Evolutionary conservation across 805 yeast species (phyloP), one percentile per base, ranked within the genome.

Genomic region (Lipomyces yamadae): DNA sequence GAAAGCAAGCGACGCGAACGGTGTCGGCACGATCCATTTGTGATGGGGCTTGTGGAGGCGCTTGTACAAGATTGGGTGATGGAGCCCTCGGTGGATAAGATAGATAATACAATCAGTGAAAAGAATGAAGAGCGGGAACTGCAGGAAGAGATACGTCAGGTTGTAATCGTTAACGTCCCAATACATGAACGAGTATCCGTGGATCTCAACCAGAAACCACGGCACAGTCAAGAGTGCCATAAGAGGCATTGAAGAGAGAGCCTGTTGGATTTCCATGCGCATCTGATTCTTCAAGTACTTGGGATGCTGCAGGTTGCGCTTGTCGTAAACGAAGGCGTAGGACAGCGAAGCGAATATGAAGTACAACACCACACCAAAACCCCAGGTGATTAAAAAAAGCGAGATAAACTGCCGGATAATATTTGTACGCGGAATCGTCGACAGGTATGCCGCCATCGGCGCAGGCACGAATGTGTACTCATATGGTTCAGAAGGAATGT

Each of bases 21-120:
- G 99, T 8, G 99, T 94, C 69, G 98, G 94, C 53, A 95, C 97
- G 73, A 95, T 87, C 99, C 99, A 95, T 81, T 95, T 95, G 84
- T 95, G 99, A 79, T 95, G 99, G 11, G 98, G 98, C 81, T 95
- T 95, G 82, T 95, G 99, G 69, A 95, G 81, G 33, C 75, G 78
- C 81, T 89, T 93, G 85, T 95, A 95, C 53, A 95, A 88, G 18
- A 83, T 73, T 30, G 97, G 98, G 91, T 95, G 92, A 78, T 95
- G 99, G 75, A 95, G 84, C 85, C 91, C 86, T 77, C 98, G 87
- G 81, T 95, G 99, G 73, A 92, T 89, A 75, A 90, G 83, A 78
- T 95, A 95, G 75, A 95, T 92, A 64, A 94, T 90, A 77, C 92
- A 89, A 80, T 95, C 99, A 1, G 99, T 95, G 78, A 95, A 95